Base-by-base conservation (phyloP, 2,329 filamentous ascomycete genomes). In the Eurotiales sp. region DNA sequence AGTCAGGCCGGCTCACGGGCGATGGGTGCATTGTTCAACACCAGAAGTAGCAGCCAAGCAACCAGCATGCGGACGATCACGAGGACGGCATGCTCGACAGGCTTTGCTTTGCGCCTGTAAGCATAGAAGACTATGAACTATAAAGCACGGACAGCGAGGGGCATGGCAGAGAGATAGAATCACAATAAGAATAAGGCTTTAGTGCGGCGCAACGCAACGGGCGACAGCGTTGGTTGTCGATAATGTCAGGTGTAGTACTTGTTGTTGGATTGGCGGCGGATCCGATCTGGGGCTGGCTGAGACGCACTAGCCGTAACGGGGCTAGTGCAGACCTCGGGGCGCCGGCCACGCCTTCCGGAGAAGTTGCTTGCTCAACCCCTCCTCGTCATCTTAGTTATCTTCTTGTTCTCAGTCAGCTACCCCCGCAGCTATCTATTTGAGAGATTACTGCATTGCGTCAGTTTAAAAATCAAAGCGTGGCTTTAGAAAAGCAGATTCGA, bases 1-100 rank as follows among this genome's bases (percentile, higher is more conserved):
- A 48, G 41, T 54, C 51, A 50, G 51, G 46, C 36, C 51, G 51
- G 47, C 46, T 46, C 27, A 25, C 42, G 51, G 46, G 46, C 42
- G 51, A 41, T 30, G 27, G 51, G 46, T 51, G 41, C 51, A 53
- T 53, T 46, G 51, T 50, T 37, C 39, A 44, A 23, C 45, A 22
- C 15, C 22, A 34, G 45, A 14, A 48, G 39, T 27, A 44, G 34
- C 34, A 40, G 43, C 50, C 50, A 52, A 43, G 43, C 50, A 52
- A 47, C 50, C 42, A 52, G 19, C 36, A 46, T 46, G 23, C 50
- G 40, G 36, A 51, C 45, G 45, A 39, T 48, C 45, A 48, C 45
- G 29, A 23, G 45, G 10, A 41, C 41, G 41, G 49, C 49, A 51
- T 51, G 49, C 41, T 45, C 15, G 41, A 32, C 32, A 17, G 30